phyloP scores from a whole-genome alignment of 169 alveolate genomes.

The Sarcocystis neurona region DNA sequence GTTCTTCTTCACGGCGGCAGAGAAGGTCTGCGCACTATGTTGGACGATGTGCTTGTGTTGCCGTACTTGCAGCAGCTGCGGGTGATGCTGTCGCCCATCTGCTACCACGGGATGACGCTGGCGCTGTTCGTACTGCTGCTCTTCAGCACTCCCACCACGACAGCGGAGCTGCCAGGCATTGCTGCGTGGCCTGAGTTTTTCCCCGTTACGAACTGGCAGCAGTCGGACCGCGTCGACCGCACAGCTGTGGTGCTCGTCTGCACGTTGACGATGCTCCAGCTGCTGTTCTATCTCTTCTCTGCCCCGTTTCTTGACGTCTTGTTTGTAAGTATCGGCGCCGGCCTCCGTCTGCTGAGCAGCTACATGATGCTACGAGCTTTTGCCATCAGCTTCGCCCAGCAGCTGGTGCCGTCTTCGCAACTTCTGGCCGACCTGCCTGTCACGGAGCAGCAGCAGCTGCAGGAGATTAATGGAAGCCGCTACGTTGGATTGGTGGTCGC shows the following conservation, averaged over 20 bases:
- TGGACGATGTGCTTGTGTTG: conserved; percentile 5
- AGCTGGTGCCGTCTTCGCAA: not conserved
- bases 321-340: not conserved
- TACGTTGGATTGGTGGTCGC: conserved; percentile 8
- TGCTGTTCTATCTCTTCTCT: not conserved
- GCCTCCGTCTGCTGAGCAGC: not conserved
- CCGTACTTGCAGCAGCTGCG: conserved; percentile 45
- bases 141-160: not conserved
- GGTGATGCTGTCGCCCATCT: conserved; percentile 21
- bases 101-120: not conserved
- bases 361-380: not conserved
- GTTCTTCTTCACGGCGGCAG: not conserved
- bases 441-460: conserved; percentile 13
- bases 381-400: conserved; percentile 29
- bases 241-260: conserved; percentile 4
- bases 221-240: not conserved
- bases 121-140: conserved; percentile 19
- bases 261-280: not conserved
- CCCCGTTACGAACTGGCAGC: conserved; percentile 22
- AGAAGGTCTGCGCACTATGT: not conserved
- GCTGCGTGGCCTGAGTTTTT: conserved; percentile 32
- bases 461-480: not conserved
- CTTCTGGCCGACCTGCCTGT: too few relatives aligned
- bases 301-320: conserved; percentile 24
- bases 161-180: not conserved